Conservation (phyloP, 257 asterid species). For the Rhazya stricta region DNA sequence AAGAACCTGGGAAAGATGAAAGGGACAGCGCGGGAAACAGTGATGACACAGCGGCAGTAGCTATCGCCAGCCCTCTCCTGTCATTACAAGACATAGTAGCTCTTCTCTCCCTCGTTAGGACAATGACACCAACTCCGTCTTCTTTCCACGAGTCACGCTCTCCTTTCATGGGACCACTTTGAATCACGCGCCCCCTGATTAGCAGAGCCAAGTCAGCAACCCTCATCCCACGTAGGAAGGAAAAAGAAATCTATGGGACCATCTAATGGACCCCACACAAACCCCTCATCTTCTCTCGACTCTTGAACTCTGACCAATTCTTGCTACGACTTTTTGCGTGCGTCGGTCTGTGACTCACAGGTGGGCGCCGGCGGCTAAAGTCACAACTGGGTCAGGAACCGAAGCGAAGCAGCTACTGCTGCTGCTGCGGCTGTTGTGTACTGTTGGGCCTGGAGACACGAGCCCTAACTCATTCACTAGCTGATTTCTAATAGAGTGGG, state of each 20-base stretch:
- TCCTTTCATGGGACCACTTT: constrained; percentile 17
- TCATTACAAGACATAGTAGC: neutral
- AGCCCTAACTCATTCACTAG: neutral
- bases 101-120: neutral
- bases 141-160: constrained; percentile 23
- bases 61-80: neutral
- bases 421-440: neutral
- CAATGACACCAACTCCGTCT: constrained; percentile 17
- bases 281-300: too few species aligned
- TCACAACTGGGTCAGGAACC: neutral
- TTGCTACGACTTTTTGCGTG: constrained; percentile 1
- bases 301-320: neutral
- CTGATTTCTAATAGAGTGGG: neutral
- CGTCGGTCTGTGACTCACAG: neutral
- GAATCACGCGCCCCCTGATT: constrained; percentile 26
- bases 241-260: too few species aligned
- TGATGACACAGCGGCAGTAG: neutral
- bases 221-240: too few species aligned
- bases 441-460: neutral
- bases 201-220: neutral
- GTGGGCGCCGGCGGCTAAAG: constrained; percentile 19
- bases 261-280: neutral
- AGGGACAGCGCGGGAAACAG: constrained; percentile 8
- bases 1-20: constrained; percentile 5
- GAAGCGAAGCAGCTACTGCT: neutral